Conservation (phyloP, 192 early-diverging fungal species). For the Entomortierella parvispora region DNA sequence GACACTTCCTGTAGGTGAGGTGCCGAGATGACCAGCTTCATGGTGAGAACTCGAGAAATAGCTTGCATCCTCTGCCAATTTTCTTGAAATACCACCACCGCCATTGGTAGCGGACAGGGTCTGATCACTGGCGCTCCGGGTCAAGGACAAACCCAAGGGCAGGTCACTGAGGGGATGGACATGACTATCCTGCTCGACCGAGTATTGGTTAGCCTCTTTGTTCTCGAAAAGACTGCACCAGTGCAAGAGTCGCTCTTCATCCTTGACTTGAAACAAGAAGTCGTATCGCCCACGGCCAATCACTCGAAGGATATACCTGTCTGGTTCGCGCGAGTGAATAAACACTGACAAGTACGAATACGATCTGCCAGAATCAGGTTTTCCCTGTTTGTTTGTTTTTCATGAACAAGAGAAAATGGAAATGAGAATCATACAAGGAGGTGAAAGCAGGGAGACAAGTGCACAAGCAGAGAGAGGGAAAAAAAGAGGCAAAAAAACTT, state of each 20-base stretch:
- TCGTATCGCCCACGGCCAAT: constrained; percentile 14
- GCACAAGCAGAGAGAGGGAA: not conserved
- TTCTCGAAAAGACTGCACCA: constrained; percentile 45
- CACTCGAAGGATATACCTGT: constrained; percentile 25
- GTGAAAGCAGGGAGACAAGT: not conserved
- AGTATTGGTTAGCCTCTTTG: not conserved
- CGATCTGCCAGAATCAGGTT: constrained; percentile 37
- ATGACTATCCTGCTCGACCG: not conserved
- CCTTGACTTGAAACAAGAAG: constrained; percentile 38
- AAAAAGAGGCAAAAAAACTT: constrained; percentile 3
- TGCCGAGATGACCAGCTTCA: too few species aligned
- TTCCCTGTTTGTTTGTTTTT: constrained; percentile 11
- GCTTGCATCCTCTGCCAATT: too few species aligned
- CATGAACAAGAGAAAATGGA: not conserved
- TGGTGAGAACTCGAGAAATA: too few species aligned
- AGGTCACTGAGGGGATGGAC: not conserved
- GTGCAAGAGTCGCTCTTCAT: constrained; percentile 36
- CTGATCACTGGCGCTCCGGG: constrained; percentile 1
- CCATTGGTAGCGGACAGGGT: not conserved
- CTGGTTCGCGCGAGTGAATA: constrained; percentile 32
- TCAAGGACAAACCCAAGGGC: not conserved
- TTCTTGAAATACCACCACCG: too few species aligned
- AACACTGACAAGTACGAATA: constrained; percentile 19
- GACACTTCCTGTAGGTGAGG: too few species aligned
- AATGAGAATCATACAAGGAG: not conserved